Evolutionary conservation across 2,329 filamentous ascomycete species (phyloP).

Genomic region (Neopestalotiopsis clavispora): DNA sequence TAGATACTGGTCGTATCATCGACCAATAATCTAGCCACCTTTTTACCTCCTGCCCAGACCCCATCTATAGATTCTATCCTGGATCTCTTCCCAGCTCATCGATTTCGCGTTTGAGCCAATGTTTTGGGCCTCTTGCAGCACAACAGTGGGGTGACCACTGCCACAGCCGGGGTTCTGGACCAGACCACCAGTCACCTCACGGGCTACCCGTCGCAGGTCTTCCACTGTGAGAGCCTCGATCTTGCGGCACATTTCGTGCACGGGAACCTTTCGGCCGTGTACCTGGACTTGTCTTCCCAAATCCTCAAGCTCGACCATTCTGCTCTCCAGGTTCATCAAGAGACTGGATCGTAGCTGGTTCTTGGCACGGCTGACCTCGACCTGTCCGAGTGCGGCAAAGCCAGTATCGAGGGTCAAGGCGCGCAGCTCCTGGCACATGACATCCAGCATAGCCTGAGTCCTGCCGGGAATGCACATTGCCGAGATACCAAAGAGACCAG

Average conservation of each 20-base stretch:
- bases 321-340: slow-evolving; percentile 95
- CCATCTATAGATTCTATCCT: slow-evolving; percentile 84
- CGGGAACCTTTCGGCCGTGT: slow-evolving; percentile 90
- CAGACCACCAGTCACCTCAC: slow-evolving; percentile 75
- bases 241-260: slow-evolving; percentile 87
- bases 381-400: slow-evolving; percentile 71
- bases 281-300: slow-evolving; percentile 94
- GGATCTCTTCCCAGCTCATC: slow-evolving; percentile 86
- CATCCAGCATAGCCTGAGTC: slow-evolving; percentile 85
- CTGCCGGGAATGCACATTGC: slow-evolving; percentile 82
- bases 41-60: slow-evolving; percentile 67
- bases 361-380: slow-evolving; percentile 90
- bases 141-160: slow-evolving; percentile 89
- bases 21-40: slow-evolving; percentile 6
- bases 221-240: slow-evolving; percentile 82
- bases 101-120: slow-evolving; percentile 70
- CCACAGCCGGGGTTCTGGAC: slow-evolving; percentile 78
- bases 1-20: not conserved
- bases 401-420: slow-evolving; percentile 78
- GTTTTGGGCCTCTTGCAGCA: slow-evolving; percentile 87
- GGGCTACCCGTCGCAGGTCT: slow-evolving; percentile 83
- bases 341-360: slow-evolving; percentile 91
- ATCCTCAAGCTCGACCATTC: slow-evolving; percentile 98
- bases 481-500: slow-evolving; percentile 91
- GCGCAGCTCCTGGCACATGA: slow-evolving; percentile 90